phyloP scores from a whole-genome alignment of 129 eudicot species.

The Arctium minus region DNA sequence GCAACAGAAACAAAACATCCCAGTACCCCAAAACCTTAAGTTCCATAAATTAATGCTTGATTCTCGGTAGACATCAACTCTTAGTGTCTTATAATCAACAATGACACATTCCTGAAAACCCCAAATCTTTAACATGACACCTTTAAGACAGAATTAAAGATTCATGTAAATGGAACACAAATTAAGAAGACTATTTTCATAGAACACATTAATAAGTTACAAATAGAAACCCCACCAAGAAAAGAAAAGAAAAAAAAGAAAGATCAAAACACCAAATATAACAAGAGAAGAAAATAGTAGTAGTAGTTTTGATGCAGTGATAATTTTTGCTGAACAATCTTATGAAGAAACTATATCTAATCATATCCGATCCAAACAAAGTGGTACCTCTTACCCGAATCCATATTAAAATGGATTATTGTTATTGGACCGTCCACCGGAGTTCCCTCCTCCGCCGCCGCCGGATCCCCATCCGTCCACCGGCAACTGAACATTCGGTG shows the following conservation, averaged over 20 bases:
- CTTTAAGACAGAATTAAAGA: constrained; percentile 4
- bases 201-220: constrained; percentile 28
- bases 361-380: constrained; percentile 24
- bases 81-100: constrained; percentile 23
- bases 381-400: constrained; percentile 14
- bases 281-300: constrained; percentile 21
- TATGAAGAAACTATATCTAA: constrained; percentile 27
- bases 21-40: constrained; percentile 34
- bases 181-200: constrained; percentile 20
- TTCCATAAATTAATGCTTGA: constrained; percentile 23
- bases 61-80: constrained; percentile 27
- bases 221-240: constrained; percentile 14
- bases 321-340: constrained; percentile 17
- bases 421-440: constrained; percentile 23
- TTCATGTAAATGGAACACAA: constrained; percentile 8
- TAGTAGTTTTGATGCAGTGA: constrained; percentile 17
- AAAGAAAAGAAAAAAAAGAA: neutral
- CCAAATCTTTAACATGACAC: constrained; percentile 10
- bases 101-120: constrained; percentile 31
- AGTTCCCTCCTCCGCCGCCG: constrained; percentile 23
- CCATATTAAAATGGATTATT: constrained; percentile 31
- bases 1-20: constrained; percentile 38
- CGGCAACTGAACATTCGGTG: constrained; percentile 36
- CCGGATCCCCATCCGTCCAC: constrained; percentile 31
- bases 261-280: neutral